phyloP scores from a whole-genome alignment of 73 alveolate species.

The Blepharisma stoltei region DNA sequence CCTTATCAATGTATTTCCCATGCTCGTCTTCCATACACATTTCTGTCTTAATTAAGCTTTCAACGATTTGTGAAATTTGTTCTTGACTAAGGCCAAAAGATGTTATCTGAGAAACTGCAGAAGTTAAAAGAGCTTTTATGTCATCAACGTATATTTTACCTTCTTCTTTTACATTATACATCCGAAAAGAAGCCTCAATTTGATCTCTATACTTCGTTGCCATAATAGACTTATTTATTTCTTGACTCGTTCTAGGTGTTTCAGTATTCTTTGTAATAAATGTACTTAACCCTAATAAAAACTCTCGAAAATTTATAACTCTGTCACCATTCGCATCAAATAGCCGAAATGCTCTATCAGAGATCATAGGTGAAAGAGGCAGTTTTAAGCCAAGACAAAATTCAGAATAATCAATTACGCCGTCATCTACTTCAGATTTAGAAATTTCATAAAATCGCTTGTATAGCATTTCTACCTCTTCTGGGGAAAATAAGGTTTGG shows the following conservation, averaged over 20 bases:
- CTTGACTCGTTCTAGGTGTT: too few species aligned
- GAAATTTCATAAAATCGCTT: not conserved
- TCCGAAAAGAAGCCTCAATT: not conserved
- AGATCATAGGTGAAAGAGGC: too few species aligned
- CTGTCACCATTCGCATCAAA: slow-evolving; percentile 32
- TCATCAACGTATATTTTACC: not conserved
- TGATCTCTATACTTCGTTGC: slow-evolving; percentile 13
- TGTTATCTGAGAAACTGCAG: not conserved
- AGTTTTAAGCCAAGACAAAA: not conserved
- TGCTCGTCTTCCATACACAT: not conserved
- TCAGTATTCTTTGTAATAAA: not conserved
- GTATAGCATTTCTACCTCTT: not conserved
- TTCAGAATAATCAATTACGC: slow-evolving; percentile 3
- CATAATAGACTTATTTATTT: too few species aligned
- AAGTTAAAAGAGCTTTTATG: not conserved
- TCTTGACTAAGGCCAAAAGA: not conserved
- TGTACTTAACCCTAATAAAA: slow-evolving; percentile 6
- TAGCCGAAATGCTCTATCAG: not conserved
- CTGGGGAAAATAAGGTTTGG: slow-evolving; percentile 1
- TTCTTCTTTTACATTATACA: not conserved
- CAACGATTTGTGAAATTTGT: not conserved
- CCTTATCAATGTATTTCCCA: slow-evolving; percentile 1
- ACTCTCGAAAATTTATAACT: slow-evolving; percentile 30
- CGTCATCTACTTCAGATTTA: not conserved
- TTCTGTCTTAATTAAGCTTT: not conserved